Base-by-base conservation (phyloP, 2,329 filamentous ascomycete genomes). In the Arthrinium phaeospermum region DNA sequence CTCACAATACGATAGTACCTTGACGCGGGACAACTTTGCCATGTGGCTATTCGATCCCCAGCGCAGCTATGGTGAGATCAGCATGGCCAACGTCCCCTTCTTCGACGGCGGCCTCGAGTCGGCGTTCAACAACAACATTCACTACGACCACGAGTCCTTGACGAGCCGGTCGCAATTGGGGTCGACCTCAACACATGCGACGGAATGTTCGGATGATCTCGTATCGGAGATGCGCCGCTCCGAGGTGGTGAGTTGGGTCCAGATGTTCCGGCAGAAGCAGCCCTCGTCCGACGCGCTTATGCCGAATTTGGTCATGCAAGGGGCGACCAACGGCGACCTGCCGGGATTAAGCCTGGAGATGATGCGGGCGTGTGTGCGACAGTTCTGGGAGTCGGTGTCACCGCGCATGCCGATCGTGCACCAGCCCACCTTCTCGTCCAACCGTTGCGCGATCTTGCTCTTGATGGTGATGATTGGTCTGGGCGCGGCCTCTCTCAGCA, bases 351-450 rank as follows among this genome's bases (percentile, higher is more conserved):
- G 90, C 79, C 81, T 95, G 69, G 91, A 93, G 68, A 95, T 96
- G 90, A 92, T 97, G 88, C 91, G 94, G 78, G 92, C 92, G 19
- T 97, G 95, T 78, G 89, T 96, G 74, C 89, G 90, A n/a, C 94
- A 94, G 64, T 98, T 94, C 81, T 98, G 95, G 95, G 90, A 92
- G 70, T 90, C 94, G 78, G 93, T 97, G 71, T 94, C 96, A 74
- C 91, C 93, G 10, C 94, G 97, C 75, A 85, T 98, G 71, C 95
- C 95, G 13, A 95, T 98, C 72, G 86, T 98, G 51, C 95, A 98
- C 79, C 93, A 94, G 77, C 93, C 94, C 1, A 97, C 94, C 0
- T 98, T 98, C 80, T 92, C 91, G 4, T 89, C 93, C 8, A 92
- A 94, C 76, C 90, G 91, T n/a, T 95, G 93, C 68, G 92, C 93